Evolutionary conservation across 352 stramenopile species (phyloP).

Genomic region (Phytophthora cryptogea): DNA sequence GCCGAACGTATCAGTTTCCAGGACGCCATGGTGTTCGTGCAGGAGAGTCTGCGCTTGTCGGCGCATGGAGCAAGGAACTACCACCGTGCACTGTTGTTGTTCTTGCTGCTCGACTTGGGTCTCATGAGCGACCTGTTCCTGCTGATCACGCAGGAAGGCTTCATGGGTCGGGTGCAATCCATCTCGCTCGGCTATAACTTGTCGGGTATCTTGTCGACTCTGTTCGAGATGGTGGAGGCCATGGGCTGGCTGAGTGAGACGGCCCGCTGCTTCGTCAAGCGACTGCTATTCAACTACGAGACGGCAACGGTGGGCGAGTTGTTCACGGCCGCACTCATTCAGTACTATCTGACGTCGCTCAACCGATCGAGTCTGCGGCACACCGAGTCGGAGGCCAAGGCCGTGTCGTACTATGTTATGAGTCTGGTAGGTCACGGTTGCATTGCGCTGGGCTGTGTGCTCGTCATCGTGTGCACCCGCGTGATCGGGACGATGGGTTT

Average conservation of each 20-base stretch:
- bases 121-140: constrained; percentile 35
- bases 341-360: constrained; percentile 19
- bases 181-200: constrained; percentile 33
- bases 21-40: constrained; percentile 16
- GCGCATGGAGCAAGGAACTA: constrained; percentile 18
- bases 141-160: constrained; percentile 24
- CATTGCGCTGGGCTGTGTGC: constrained; percentile 15
- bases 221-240: constrained; percentile 30
- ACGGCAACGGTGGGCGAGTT: constrained; percentile 20
- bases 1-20: constrained; percentile 6
- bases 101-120: constrained; percentile 22
- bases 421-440: constrained; percentile 19
- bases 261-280: constrained; percentile 7
- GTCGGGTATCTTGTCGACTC: constrained; percentile 18
- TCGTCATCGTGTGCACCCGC: constrained; percentile 9
- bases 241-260: constrained; percentile 17
- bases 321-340: constrained; percentile 17
- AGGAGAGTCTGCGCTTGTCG: constrained; percentile 26
- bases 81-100: constrained; percentile 12
- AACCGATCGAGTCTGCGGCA: constrained; percentile 20
- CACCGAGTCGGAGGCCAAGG: constrained; percentile 2
- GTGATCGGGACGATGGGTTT: constrained; percentile 3
- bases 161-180: constrained; percentile 15
- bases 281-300: constrained; percentile 25
- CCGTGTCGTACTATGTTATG: constrained; percentile 22